Percentiles rank a stretch among this genome's conserved stretches.
Evolutionary conservation across 805 yeast genomes (phyloP).

Genomic region (Metschnikowia lachancei): DNA sequence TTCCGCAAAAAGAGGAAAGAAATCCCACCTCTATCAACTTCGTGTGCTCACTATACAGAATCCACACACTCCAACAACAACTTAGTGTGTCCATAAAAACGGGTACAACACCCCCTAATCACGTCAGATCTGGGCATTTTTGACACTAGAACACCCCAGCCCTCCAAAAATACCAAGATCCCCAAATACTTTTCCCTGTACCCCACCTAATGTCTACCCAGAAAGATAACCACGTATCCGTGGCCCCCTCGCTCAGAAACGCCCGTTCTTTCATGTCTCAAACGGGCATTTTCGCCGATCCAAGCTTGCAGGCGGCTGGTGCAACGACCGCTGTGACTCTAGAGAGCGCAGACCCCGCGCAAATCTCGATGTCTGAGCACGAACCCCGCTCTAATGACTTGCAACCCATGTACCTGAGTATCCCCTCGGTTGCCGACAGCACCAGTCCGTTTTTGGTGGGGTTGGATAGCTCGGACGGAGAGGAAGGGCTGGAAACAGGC

Average conservation of each 20-base stretch:
- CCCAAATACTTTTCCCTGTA: too few relatives aligned
- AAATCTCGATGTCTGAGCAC: slow-evolving; percentile 8
- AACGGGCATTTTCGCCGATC: background rate
- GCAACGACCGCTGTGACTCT: slow-evolving; percentile 19
- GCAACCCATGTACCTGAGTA: slow-evolving; percentile 1
- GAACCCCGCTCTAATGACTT: slow-evolving; percentile 3
- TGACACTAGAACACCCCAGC: too few relatives aligned
- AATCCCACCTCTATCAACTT: too few relatives aligned
- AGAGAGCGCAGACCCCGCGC: slow-evolving; percentile 16
- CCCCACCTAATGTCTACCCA: too few relatives aligned
- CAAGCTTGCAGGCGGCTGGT: slow-evolving; percentile 9
- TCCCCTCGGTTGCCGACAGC: slow-evolving; percentile 2
- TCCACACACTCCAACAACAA: too few relatives aligned
- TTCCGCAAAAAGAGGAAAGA: too few relatives aligned
- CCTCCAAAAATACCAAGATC: too few relatives aligned
- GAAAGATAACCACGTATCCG: background rate
- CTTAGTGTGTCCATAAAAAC: too few relatives aligned
- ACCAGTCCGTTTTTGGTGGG: slow-evolving; percentile 10
- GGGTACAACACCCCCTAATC: too few relatives aligned
- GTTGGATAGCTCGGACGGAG: slow-evolving; percentile 11
- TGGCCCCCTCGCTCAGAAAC: slow-evolving; percentile 6
- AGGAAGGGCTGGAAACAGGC: slow-evolving; percentile 1
- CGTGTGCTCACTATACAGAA: too few relatives aligned
- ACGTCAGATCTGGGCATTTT: too few relatives aligned
- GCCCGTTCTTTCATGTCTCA: slow-evolving; percentile 9